Conservation (phyloP, 2,329 filamentous ascomycete genomes). For the Trichoderma atrobrunneum region DNA sequence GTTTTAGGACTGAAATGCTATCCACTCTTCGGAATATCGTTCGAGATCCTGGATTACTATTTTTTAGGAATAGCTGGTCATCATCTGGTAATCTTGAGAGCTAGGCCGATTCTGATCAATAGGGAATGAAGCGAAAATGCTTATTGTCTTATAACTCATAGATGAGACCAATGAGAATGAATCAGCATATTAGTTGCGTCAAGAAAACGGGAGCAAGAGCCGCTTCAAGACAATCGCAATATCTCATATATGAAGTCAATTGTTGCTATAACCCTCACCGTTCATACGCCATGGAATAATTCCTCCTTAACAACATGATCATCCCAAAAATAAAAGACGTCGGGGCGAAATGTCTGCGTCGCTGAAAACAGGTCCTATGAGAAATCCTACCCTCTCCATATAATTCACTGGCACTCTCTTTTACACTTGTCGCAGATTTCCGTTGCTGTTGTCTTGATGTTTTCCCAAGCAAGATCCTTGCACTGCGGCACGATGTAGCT, state of each 20-base stretch:
- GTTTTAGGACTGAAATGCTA: background rate
- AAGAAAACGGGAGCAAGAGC: no score
- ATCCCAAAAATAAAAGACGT: background rate
- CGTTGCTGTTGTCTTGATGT: conserved; percentile 13
- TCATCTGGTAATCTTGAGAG: background rate
- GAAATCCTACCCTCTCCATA: background rate
- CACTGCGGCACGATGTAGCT: conserved; percentile 29
- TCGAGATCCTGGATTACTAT: background rate
- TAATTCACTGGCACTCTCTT: conserved; percentile 15
- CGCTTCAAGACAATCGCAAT: background rate
- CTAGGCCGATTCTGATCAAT: background rate
- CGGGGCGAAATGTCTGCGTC: background rate
- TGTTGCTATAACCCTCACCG: background rate
- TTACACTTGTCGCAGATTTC: conserved; percentile 23
- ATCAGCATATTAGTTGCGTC: background rate
- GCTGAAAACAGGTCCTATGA: background rate
- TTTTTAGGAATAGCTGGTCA: background rate
- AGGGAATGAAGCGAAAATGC: background rate
- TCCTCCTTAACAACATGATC: background rate
- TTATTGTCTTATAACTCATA: background rate
- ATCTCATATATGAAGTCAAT: background rate
- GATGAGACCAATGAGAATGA: background rate
- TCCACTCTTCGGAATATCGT: background rate
- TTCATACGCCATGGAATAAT: background rate
- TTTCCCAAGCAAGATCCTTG: conserved; percentile 25